phyloP scores from a whole-genome alignment of 805 yeast genomes.

The Saturnispora besseyi region DNA sequence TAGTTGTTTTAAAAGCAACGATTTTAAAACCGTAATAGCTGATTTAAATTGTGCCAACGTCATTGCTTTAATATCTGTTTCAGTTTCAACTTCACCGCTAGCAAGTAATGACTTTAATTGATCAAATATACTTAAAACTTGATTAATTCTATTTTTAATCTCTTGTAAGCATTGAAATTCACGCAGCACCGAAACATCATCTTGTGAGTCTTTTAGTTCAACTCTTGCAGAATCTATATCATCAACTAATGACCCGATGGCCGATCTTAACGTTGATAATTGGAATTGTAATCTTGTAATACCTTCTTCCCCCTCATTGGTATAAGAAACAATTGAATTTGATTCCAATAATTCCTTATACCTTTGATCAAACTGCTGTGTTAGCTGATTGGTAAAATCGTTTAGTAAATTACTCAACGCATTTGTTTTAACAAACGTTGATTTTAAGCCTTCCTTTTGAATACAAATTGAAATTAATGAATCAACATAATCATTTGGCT shows the following conservation, averaged over 20 bases:
- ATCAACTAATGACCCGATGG: conserved; percentile 46
- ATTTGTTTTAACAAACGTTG: conserved; percentile 15
- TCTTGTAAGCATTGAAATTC: conserved; percentile 36
- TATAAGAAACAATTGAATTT: conserved; percentile 1
- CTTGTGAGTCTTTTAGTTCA: conserved; percentile 17
- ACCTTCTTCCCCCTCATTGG: conserved; percentile 23
- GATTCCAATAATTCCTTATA: conserved; percentile 31
- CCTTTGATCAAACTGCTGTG: conserved; percentile 43
- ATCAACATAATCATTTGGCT: conserved; percentile 57
- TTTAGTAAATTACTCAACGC: conserved; percentile 31
- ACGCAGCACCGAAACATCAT: conserved; percentile 15
- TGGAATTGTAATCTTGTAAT: conserved; percentile 59
- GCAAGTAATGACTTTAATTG: conserved; percentile 32
- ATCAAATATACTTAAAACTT: conserved; percentile 33
- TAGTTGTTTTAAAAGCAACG: conserved; percentile 23
- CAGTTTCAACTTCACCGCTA: conserved; percentile 14
- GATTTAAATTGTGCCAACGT: conserved; percentile 24
- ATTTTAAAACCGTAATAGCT: conserved; percentile 38
- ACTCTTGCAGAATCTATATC: conserved; percentile 32
- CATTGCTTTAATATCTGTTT: conserved; percentile 8
- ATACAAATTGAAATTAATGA: conserved; percentile 38
- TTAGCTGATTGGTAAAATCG: conserved; percentile 50
- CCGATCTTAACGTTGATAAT: conserved; percentile 48
- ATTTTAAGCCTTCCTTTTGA: conserved; percentile 7
- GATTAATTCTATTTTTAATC: conserved; percentile 35